Evolutionary conservation across 1,284 basidiomycete genomes (phyloP).

Genomic region (Albatrellus sp.): DNA sequence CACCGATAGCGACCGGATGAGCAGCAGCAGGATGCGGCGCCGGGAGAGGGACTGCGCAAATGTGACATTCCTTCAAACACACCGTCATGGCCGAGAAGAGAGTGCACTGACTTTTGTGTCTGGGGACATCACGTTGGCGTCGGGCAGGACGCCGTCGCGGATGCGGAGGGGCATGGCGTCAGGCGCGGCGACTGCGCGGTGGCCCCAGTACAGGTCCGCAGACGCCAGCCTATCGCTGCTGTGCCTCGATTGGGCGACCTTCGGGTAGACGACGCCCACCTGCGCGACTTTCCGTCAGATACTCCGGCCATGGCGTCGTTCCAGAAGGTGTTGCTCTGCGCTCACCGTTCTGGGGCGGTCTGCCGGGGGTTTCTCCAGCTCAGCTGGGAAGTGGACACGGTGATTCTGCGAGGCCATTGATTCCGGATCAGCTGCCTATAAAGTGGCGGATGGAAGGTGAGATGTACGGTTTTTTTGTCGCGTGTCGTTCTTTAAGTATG

Average conservation of each 20-base stretch:
- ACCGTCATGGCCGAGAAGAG: not conserved
- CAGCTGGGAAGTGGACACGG: slow-evolving; percentile 17
- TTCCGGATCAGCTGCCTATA: slow-evolving; percentile 3
- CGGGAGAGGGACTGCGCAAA: too few relatives aligned
- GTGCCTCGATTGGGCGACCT: slow-evolving; percentile 26
- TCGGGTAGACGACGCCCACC: slow-evolving; percentile 22
- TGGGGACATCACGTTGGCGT: not conserved
- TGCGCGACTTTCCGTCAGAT: slow-evolving; percentile 10
- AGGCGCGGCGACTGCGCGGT: slow-evolving; percentile 12
- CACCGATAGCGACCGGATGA: too few relatives aligned
- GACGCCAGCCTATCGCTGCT: slow-evolving; percentile 17
- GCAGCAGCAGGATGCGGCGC: too few relatives aligned
- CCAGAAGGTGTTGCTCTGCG: not conserved
- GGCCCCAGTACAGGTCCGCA: slow-evolving; percentile 25
- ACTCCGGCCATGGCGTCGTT: not conserved
- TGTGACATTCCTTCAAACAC: too few relatives aligned
- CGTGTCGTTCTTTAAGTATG: too few relatives aligned
- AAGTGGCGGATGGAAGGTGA: not conserved
- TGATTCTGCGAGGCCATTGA: slow-evolving; percentile 1
- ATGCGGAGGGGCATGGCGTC: slow-evolving; percentile 3
- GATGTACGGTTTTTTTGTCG: too few relatives aligned
- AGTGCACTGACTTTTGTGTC: not conserved
- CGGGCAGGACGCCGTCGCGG: not conserved
- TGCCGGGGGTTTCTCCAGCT: slow-evolving; percentile 15
- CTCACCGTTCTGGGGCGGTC: slow-evolving; percentile 19